These are phyloP conservation scores for Tuber brumale DNA, from an alignment of 495 filamentous ascomycete species.

Conservation along the genomic window DNA sequence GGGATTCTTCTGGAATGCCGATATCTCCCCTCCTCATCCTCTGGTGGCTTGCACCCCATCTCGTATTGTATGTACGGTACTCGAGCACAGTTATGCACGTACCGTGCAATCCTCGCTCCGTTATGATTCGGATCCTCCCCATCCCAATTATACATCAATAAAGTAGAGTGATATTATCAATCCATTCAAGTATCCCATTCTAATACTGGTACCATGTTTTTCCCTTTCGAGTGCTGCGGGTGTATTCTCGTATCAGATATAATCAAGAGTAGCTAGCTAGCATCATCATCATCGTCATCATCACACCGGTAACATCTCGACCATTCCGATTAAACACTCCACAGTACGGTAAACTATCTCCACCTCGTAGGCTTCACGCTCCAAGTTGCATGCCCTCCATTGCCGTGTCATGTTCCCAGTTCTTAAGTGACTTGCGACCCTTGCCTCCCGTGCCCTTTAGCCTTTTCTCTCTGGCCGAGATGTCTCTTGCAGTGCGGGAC, in stretches of 20 bases:
- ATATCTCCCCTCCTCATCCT: slow-evolving; percentile 28
- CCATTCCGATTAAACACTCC: not conserved
- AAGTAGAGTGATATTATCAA: not conserved
- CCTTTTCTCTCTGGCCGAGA: slow-evolving; percentile 57
- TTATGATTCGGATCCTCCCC: not conserved
- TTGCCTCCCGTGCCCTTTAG: slow-evolving; percentile 52
- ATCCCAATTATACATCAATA: not conserved
- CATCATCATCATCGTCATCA: not conserved
- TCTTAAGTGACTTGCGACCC: slow-evolving; percentile 58
- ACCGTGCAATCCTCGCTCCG: not conserved
- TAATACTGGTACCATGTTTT: not conserved
- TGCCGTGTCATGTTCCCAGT: slow-evolving; percentile 61
- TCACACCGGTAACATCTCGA: not conserved
- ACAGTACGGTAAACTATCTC: not conserved
- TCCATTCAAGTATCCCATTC: not conserved
- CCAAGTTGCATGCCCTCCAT: slow-evolving; percentile 42
- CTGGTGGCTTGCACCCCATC: not conserved
- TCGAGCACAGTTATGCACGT: too few relatives aligned
- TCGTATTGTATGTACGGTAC: not conserved
- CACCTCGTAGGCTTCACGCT: not conserved
- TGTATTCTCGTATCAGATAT: not conserved
- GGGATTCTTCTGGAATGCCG: slow-evolving; percentile 30
- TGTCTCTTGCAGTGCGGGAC: slow-evolving; percentile 58
- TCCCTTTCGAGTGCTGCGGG: not conserved
- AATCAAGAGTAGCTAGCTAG: not conserved